A percentile compares a stretch with the other conserved stretches of the same genome.
Evolutionary conservation across 129 eudicot genomes (phyloP).

Genomic region (Lactuca saligna): DNA sequence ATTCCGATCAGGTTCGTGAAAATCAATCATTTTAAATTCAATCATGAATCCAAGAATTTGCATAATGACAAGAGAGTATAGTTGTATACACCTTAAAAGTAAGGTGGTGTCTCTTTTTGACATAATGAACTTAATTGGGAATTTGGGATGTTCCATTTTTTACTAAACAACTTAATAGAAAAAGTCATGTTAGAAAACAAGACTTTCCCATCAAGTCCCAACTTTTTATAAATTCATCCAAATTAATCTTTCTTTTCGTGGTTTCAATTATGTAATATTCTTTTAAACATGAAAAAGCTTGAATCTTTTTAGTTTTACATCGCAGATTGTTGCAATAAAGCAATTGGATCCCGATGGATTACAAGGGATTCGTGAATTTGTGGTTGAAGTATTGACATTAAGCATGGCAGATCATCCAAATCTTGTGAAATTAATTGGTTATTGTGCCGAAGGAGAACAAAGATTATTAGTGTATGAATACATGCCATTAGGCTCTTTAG

Average conservation of each 20-base stretch:
- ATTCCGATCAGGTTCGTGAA: constrained; percentile 66
- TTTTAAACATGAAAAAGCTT: background rate
- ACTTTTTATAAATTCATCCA: background rate
- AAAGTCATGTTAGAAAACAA: background rate
- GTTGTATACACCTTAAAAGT: background rate
- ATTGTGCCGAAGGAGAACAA: constrained; percentile 81
- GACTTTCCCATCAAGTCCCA: background rate
- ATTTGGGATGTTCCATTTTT: background rate
- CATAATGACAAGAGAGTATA: constrained; percentile 8
- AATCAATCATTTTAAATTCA: background rate
- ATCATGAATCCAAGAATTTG: constrained; percentile 3
- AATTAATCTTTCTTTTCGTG: too few relatives aligned
- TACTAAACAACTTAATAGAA: background rate
- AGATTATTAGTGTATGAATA: constrained; percentile 75
- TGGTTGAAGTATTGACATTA: constrained; percentile 71
- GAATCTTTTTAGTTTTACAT: background rate
- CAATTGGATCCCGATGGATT: constrained; percentile 72
- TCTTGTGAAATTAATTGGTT: constrained; percentile 69
- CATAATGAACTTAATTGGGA: background rate
- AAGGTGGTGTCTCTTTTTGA: background rate
- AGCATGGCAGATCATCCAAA: constrained; percentile 67
- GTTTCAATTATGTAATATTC: background rate
- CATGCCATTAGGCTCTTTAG: constrained; percentile 73
- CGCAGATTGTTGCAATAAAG: constrained; percentile 71
- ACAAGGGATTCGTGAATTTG: constrained; percentile 74